Conservation (phyloP, 208 protist species). For the Phytomonas serpens region DNA sequence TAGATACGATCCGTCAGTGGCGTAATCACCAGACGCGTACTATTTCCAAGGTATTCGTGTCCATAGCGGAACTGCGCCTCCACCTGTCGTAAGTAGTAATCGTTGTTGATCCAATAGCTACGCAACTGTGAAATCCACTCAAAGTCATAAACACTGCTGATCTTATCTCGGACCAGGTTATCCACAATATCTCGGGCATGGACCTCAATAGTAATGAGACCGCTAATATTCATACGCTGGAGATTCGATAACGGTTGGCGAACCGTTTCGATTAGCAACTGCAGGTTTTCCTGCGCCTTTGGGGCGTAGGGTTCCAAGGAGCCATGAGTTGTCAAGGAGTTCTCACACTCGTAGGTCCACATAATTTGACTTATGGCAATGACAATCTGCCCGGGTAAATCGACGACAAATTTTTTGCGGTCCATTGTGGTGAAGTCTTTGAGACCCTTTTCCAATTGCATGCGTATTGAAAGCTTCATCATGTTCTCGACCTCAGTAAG, state of each 20-base stretch:
- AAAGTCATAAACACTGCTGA: constrained; percentile 87
- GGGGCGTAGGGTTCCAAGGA: constrained; percentile 77
- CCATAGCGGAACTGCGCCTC: constrained; percentile 93
- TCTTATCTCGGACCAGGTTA: constrained; percentile 72
- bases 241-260: constrained; percentile 79
- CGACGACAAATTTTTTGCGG: constrained; percentile 74
- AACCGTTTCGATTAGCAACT: constrained; percentile 87
- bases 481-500: constrained; percentile 94
- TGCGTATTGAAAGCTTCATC: constrained; percentile 91
- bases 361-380: constrained; percentile 91
- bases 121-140: constrained; percentile 96
- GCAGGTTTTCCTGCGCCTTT: constrained; percentile 79
- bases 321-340: constrained; percentile 67
- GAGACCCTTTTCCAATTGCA: constrained; percentile 78
- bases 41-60: constrained; percentile 96
- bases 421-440: constrained; percentile 63
- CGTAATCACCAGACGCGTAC: constrained; percentile 94
- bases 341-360: constrained; percentile 92
- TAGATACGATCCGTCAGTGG: constrained; percentile 96
- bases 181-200: constrained; percentile 94
- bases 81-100: constrained; percentile 88
- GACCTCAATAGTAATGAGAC: constrained; percentile 96
- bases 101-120: constrained; percentile 94
- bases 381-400: constrained; percentile 85
- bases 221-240: constrained; percentile 90